Conservation (phyloP, 495 filamentous ascomycete species). For the Cercophora scortea region DNA sequence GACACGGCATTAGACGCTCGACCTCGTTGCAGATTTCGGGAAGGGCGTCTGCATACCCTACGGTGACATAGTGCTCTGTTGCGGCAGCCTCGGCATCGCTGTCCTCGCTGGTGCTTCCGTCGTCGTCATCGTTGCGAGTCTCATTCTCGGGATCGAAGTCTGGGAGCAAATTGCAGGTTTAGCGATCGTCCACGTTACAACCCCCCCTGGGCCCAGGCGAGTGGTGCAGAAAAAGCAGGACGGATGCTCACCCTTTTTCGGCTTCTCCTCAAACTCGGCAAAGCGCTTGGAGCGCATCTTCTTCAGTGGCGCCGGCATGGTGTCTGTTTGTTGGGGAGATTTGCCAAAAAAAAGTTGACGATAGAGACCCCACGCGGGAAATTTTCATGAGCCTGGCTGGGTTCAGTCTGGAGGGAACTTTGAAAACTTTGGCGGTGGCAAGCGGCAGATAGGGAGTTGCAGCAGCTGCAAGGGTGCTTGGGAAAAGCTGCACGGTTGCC, state of each 20-base stretch:
- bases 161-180: conserved; percentile 20
- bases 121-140: conserved; percentile 36
- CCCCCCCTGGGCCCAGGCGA: no score
- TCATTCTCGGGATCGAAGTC: conserved; percentile 87
- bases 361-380: conserved; percentile 16
- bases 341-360: conserved; percentile 2
- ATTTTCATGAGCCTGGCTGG: conserved; percentile 13
- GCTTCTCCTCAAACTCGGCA: conserved; percentile 31
- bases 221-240: no score
- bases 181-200: no score
- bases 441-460: conserved; percentile 27
- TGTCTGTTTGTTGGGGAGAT: neutral
- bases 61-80: conserved; percentile 77
- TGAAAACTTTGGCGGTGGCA: conserved; percentile 42
- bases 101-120: conserved; percentile 49
- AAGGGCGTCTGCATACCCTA: conserved; percentile 50
- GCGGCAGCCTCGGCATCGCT: conserved; percentile 44
- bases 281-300: conserved; percentile 30
- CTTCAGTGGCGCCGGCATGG: conserved; percentile 26
- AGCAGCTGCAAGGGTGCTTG: neutral
- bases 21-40: neutral
- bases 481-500: neutral
- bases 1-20: conserved; percentile 1
- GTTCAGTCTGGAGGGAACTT: neutral
- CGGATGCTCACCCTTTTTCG: conserved; percentile 26